These are phyloP conservation scores for Sporisorium graminicola DNA, from an alignment of 1,284 basidiomycete species.

Conservation along the genomic window DNA sequence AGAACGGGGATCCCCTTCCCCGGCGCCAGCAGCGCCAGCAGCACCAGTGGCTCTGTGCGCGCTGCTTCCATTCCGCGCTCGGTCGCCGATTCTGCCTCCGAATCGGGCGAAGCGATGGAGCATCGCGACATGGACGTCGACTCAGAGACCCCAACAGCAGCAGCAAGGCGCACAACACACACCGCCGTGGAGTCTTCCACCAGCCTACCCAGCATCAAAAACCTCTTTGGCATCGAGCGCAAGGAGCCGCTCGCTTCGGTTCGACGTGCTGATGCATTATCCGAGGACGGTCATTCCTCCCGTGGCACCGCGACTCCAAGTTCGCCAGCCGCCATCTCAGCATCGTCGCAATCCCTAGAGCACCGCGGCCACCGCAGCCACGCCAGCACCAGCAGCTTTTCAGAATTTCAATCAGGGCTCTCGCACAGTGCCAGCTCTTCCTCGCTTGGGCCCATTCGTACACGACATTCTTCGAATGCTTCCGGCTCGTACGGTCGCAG, in stretches of 20 bases:
- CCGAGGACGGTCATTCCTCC: slow-evolving; percentile 35
- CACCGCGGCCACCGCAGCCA: slow-evolving; percentile 39
- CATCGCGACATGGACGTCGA: slow-evolving; percentile 45
- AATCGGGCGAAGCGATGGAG: slow-evolving; percentile 22
- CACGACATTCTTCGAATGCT: slow-evolving; percentile 38
- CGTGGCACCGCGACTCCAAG: slow-evolving; percentile 27
- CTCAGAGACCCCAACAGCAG: slow-evolving; percentile 22
- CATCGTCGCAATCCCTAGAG: slow-evolving; percentile 21
- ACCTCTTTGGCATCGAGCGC: slow-evolving; percentile 45
- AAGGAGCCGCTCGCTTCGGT: slow-evolving; percentile 41
- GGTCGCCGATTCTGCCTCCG: slow-evolving; percentile 21
- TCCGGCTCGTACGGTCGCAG: slow-evolving; percentile 38
- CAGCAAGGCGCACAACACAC: slow-evolving; percentile 21
- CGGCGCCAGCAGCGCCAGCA: slow-evolving; percentile 30
- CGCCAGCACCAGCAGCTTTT: slow-evolving; percentile 51
- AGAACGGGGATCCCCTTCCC: slow-evolving; percentile 45
- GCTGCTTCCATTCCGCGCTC: slow-evolving; percentile 36
- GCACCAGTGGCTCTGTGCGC: slow-evolving; percentile 18
- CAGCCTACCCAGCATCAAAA: slow-evolving; percentile 51
- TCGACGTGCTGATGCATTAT: slow-evolving; percentile 24
- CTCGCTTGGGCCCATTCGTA: slow-evolving; percentile 48
- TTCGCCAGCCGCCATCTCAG: slow-evolving; percentile 27
- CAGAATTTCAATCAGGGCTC: slow-evolving; percentile 41
- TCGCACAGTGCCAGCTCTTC: slow-evolving; percentile 42
- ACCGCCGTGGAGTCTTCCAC: slow-evolving; percentile 21